A percentile compares a stretch with the other conserved stretches of the same genome.
Conservation (phyloP, 441 rosid species). For the Dalechampia spathulata region DNA sequence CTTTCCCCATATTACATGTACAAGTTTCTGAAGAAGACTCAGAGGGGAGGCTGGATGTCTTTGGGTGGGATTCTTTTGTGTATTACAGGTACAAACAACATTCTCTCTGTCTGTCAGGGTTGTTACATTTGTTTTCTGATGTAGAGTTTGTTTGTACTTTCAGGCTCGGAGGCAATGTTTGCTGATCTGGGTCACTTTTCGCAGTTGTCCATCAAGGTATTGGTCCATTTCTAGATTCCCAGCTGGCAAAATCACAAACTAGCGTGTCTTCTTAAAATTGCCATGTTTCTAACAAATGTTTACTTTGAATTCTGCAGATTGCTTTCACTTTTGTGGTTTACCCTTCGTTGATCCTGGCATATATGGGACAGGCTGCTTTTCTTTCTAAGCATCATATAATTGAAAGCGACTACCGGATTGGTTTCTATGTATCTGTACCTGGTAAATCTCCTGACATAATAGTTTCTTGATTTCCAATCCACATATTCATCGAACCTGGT, state of each 20-base stretch:
- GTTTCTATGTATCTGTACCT: slow-evolving; percentile 84
- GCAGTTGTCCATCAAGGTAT: slow-evolving; percentile 71
- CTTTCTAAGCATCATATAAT: slow-evolving; percentile 64
- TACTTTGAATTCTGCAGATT: slow-evolving; percentile 32
- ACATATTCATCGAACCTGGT: neutral
- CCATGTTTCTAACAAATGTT: neutral
- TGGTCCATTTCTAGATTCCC: neutral
- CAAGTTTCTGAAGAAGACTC: slow-evolving; percentile 75
- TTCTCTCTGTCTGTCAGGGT: neutral
- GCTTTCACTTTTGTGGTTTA: slow-evolving; percentile 77
- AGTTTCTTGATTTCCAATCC: neutral
- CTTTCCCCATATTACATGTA: slow-evolving; percentile 93
- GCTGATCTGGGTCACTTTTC: slow-evolving; percentile 94
- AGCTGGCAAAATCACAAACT: too few relatives aligned
- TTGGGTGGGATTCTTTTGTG: slow-evolving; percentile 82
- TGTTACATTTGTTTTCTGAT: neutral
- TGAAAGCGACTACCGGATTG: slow-evolving; percentile 53
- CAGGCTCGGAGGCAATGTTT: slow-evolving; percentile 94
- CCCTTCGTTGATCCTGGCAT: slow-evolving; percentile 80
- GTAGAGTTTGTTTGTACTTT: too few relatives aligned
- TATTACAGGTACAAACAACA: slow-evolving; percentile 48
- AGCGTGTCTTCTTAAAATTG: too few relatives aligned
- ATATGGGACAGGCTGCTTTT: slow-evolving; percentile 96
- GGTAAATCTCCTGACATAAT: slow-evolving; percentile 28
- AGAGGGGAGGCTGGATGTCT: slow-evolving; percentile 82